Evolutionary conservation across 1,139 yeast species (phyloP), one percentile per base, ranked within the genome.

Genomic region (Yamadazyma trypodendri): DNA sequence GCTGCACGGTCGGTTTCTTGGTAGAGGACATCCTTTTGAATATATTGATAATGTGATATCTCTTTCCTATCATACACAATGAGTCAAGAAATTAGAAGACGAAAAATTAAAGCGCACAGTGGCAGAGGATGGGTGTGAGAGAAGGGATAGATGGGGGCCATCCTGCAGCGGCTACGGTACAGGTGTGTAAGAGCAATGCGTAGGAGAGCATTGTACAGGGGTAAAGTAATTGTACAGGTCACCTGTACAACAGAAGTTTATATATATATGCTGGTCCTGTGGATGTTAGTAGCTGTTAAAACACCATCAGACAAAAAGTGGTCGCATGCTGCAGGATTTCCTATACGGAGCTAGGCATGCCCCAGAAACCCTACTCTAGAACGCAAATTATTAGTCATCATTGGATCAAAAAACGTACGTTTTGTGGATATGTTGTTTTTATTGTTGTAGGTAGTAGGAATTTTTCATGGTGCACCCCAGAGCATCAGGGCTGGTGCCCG

Each of bases 341-440:
- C 65, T 52, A 51, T 44, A 51, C 56, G 74, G 64, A 67, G 69
- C 75, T 65, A 68, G 77, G 77, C 77, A 57, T 63, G 76, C 69
- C 56, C 61, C 76, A 52, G 56, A 48, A 45, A 43, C 41, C 44
- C 42, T 50, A 59, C 70, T 64, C 75, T 70, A 60, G 72, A 71
- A 70, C 77, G 77, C 77, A 71, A 71, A 71, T 71, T 71, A 70
- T 63, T 42, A 50, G 62, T 70, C 77, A 71, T 71, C 76, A 69
- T 55, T 28, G 22, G n/a, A n/a, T n/a, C n/a, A n/a, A n/a, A n/a
- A 14, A 25, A 32, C 35, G 25, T 32, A 25, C 31, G 31, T 17
- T 18, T n/a, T n/a, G n/a, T n/a, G n/a, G n/a, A n/a, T n/a, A n/a
- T n/a, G n/a, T n/a, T n/a, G n/a, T n/a, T n/a, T n/a, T n/a, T n/a